Evolutionary conservation across 2,329 filamentous ascomycete genomes (phyloP).

Genomic region (Teratosphaeriaceae sp.): DNA sequence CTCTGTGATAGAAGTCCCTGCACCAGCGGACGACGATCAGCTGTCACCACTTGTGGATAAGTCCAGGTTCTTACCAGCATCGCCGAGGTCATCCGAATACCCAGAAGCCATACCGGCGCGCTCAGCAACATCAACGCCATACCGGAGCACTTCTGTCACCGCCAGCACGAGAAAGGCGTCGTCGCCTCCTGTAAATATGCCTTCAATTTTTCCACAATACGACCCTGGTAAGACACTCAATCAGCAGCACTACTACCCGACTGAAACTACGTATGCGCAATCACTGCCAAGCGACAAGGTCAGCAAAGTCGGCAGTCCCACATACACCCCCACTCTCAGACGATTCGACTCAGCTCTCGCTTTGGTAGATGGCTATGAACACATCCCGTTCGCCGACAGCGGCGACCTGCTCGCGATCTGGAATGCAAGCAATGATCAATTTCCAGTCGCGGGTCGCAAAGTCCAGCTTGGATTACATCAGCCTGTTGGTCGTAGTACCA

Average conservation of each 20-base stretch:
- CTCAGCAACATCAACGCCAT: conserved; percentile 3
- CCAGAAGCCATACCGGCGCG: not conserved
- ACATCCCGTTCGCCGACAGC: conserved; percentile 21
- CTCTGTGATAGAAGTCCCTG: not conserved
- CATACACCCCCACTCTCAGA: conserved; percentile 12
- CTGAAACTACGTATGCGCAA: conserved; percentile 49
- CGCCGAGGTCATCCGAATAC: conserved; percentile 3
- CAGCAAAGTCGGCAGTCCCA: conserved; percentile 47
- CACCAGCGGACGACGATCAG: conserved; percentile 9
- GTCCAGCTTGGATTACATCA: conserved; percentile 23
- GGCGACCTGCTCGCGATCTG: conserved; percentile 22
- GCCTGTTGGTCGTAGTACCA: conserved; percentile 11
- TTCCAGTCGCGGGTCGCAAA: conserved; percentile 20
- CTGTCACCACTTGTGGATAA: conserved; percentile 21
- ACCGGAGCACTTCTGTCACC: not conserved
- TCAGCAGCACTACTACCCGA: conserved; percentile 65
- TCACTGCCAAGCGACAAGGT: conserved; percentile 59
- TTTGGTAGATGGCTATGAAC: conserved; percentile 24
- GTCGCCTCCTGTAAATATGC: conserved; percentile 37
- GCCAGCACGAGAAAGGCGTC: not conserved
- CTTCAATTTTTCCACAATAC: conserved; percentile 71
- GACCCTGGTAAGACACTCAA: conserved; percentile 60
- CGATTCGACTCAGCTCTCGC: conserved; percentile 23
- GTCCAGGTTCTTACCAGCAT: conserved; percentile 11
- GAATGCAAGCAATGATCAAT: conserved; percentile 20